Base-by-base conservation (phyloP, 495 filamentous ascomycete species). In the Cryomyces minteri region DNA sequence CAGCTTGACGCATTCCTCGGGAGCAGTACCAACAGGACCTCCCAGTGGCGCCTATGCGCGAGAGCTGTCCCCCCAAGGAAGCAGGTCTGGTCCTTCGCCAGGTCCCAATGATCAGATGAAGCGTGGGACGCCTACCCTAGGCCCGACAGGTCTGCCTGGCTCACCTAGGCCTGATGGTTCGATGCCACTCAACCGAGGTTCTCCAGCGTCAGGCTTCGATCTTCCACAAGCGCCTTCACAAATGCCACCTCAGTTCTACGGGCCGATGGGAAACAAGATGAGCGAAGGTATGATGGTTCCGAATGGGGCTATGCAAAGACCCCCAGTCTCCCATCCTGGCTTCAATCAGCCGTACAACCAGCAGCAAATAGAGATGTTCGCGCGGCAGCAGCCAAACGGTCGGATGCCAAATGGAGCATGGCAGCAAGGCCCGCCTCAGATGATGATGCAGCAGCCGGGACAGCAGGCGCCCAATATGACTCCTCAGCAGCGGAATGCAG, bases 101-200 rank as follows among this genome's bases (percentile, higher is more conserved):
- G 88, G 86, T 53, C 88, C 90, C 6, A 70, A 70, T 28, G 90
- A 94, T 34, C 81, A 86, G 61, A 86, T 88, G 71, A 90, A 87
- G 67, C 76, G 86, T 40, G 77, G 79, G 44, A 87, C 84, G 12
- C 85, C 87, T n/a, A 88, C 93, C 63, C 83, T 94, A 70, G 73
- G 72, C 53, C 76, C 79, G 44, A 69, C 70, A 39, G 79, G 77
- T 47, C 58, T 76, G 28, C 86, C 87, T 40, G 77, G 76, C 28
- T 94, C 88, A 30, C 88, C 90, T 7, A 72, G 88, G 52, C 80
- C 84, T 3, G 84, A 81, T 48, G 82, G 82, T 28, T 59, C 67
- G 31, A 77, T 82, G 68, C 60, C 67, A 18, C 83, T 84, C 58
- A 75, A 74, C 28, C 78, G 88, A 46, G 79, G 77, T 48, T 96